Percentiles rank a stretch among this genome's conserved stretches.
These are phyloP conservation scores for Stevia rebaudiana DNA, from an alignment of 140 eudicot species.

Conservation along the genomic window DNA sequence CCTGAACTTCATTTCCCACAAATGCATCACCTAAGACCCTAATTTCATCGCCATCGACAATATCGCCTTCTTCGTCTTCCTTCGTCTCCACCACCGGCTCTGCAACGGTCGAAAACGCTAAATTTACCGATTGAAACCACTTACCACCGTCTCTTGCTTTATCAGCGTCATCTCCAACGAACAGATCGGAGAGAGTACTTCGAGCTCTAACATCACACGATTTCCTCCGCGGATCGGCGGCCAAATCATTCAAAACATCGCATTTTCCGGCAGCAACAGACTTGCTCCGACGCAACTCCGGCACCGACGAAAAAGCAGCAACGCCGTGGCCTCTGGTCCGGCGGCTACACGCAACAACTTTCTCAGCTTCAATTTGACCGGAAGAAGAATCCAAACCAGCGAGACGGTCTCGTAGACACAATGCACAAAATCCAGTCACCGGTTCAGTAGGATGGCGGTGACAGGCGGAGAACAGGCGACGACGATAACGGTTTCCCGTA, in stretches of 20 bases:
- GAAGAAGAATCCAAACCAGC: conserved; percentile 57
- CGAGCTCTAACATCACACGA: conserved; percentile 77
- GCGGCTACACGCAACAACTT: background rate
- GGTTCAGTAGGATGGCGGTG: conserved; percentile 87
- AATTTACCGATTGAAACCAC: conserved; percentile 26
- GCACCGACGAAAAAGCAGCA: conserved; percentile 23
- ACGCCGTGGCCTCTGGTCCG: conserved; percentile 19
- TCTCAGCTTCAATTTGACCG: conserved; percentile 12
- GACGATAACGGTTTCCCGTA: conserved; percentile 32
- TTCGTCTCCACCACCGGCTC: conserved; percentile 19
- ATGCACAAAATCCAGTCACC: conserved; percentile 76
- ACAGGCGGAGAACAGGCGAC: conserved; percentile 68
- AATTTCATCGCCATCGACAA: conserved; percentile 19
- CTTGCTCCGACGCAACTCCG: conserved; percentile 76
- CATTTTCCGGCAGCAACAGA: conserved; percentile 47
- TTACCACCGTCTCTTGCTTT: background rate
- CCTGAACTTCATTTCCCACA: conserved; percentile 22
- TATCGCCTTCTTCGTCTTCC: background rate
- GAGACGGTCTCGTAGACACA: conserved; percentile 84
- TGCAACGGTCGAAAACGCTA: conserved; percentile 31
- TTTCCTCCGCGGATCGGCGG: conserved; percentile 56
- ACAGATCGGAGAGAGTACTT: conserved; percentile 46
- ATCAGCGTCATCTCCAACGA: conserved; percentile 36
- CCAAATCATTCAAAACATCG: conserved; percentile 21
- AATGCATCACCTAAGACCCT: conserved; percentile 33